Evolutionary conservation across 2,329 filamentous ascomycete species (phyloP).

Genomic region (Trichoderma koningii): DNA sequence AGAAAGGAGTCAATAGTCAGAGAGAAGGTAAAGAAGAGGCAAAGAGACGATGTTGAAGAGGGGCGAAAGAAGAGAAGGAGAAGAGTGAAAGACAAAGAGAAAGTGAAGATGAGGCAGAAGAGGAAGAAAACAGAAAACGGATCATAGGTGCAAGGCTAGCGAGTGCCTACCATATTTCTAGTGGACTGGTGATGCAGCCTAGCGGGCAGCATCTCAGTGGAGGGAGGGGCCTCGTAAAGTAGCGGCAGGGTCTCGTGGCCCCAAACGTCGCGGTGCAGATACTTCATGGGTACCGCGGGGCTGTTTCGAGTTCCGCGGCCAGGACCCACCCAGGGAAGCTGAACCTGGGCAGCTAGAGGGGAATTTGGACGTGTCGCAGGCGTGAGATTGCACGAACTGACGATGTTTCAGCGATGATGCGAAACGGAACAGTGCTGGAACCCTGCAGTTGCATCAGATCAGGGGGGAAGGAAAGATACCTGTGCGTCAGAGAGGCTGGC

Average conservation of each 20-base stretch:
- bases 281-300: constrained; percentile 17
- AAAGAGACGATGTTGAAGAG: not conserved
- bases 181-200: constrained; percentile 25
- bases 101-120: not conserved
- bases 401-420: constrained; percentile 21
- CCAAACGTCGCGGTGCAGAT: constrained; percentile 14
- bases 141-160: constrained; percentile 2
- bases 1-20: constrained; percentile 1
- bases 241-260: constrained; percentile 15
- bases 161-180: constrained; percentile 25
- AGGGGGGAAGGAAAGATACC: not conserved
- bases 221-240: constrained; percentile 18
- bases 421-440: constrained; percentile 8
- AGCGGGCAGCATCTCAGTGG: constrained; percentile 21
- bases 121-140: constrained; percentile 8
- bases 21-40: constrained; percentile 1
- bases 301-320: not conserved
- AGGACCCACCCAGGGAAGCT: not conserved
- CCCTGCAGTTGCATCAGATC: not conserved
- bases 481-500: constrained; percentile 15
- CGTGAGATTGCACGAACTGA: not conserved
- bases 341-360: constrained; percentile 7
- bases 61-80: constrained; percentile 1
- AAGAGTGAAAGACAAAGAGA: not conserved
- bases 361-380: constrained; percentile 2